phyloP scores from a whole-genome alignment of 2,329 filamentous ascomycete species.

The Ceratocystis eucalypticola region DNA sequence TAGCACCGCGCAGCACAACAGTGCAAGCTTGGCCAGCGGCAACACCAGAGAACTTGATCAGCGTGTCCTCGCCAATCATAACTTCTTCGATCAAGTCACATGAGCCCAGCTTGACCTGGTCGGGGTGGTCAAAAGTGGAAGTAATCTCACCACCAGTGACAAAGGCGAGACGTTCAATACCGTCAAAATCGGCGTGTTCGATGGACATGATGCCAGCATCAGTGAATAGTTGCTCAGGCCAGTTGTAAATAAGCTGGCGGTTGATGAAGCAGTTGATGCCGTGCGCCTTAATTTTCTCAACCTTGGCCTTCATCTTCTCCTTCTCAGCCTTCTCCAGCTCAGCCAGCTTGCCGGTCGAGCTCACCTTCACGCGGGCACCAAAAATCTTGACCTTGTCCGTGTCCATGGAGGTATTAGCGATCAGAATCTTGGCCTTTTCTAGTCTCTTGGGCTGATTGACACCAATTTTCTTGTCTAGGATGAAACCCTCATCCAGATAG shows the following conservation, averaged over 20 bases:
- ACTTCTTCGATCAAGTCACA: slow-evolving; percentile 96
- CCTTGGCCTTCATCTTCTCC: slow-evolving; percentile 99
- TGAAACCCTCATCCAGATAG: slow-evolving; percentile 95
- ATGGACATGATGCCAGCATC: slow-evolving; percentile 97
- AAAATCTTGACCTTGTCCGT: slow-evolving; percentile 99
- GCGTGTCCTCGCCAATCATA: slow-evolving; percentile 92
- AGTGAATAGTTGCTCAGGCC: slow-evolving; percentile 96
- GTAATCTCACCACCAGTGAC: slow-evolving; percentile 96
- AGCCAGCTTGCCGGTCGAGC: slow-evolving; percentile 91
- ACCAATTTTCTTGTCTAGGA: slow-evolving; percentile 96
- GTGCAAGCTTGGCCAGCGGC: slow-evolving; percentile 91
- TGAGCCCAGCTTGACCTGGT: slow-evolving; percentile 88
- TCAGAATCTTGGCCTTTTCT: slow-evolving; percentile 95
- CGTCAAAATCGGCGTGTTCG: slow-evolving; percentile 97
- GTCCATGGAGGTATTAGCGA: slow-evolving; percentile 98
- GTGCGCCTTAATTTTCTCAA: slow-evolving; percentile 96
- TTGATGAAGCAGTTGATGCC: slow-evolving; percentile 99
- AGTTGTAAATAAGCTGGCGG: slow-evolving; percentile 98
- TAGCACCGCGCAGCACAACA: slow-evolving; percentile 88
- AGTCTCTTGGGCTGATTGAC: slow-evolving; percentile 96
- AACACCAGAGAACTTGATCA: slow-evolving; percentile 95
- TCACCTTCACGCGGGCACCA: slow-evolving; percentile 90
- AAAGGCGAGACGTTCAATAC: slow-evolving; percentile 84
- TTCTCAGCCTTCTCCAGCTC: slow-evolving; percentile 96
- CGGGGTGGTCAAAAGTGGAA: slow-evolving; percentile 94